A percentile compares a stretch with the other conserved stretches of the same genome.
Evolutionary conservation across 208 protist species (phyloP).

Genomic region (Leishmania turanica): DNA sequence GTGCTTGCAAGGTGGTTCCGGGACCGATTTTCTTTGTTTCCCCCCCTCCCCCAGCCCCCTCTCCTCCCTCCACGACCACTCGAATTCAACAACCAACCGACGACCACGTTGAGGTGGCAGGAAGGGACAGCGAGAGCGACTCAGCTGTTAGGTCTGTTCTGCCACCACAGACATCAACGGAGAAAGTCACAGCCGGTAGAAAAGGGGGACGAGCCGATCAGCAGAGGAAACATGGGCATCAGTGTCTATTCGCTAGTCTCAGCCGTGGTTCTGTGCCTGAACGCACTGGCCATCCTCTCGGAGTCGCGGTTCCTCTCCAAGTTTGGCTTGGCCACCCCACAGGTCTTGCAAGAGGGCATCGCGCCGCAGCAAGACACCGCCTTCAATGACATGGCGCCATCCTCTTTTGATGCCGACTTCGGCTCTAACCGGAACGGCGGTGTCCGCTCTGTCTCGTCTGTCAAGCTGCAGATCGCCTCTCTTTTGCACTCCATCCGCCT

Average conservation of each 20-base stretch:
- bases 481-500: slow-evolving; percentile 77
- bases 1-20: not conserved
- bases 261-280: slow-evolving; percentile 63
- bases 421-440: slow-evolving; percentile 5
- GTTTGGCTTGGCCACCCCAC: slow-evolving; percentile 61
- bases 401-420: slow-evolving; percentile 24
- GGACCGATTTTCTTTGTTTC: not conserved
- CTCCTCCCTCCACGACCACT: not conserved
- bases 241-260: slow-evolving; percentile 64
- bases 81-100: not conserved
- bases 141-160: not conserved
- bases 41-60: too few relatives aligned
- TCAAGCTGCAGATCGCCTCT: slow-evolving; percentile 55
- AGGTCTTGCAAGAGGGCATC: slow-evolving; percentile 15
- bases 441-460: not conserved
- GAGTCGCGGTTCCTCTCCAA: slow-evolving; percentile 81
- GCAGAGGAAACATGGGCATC: slow-evolving; percentile 54
- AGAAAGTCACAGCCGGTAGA: not conserved
- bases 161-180: not conserved
- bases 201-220: not conserved
- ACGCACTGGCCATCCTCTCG: slow-evolving; percentile 85
- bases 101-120: not conserved
- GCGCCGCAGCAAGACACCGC: slow-evolving; percentile 15
- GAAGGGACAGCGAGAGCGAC: not conserved
- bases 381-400: slow-evolving; percentile 25